Conservation (phyloP, 148 eudicot genomes). For the Bassia scoparia region DNA sequence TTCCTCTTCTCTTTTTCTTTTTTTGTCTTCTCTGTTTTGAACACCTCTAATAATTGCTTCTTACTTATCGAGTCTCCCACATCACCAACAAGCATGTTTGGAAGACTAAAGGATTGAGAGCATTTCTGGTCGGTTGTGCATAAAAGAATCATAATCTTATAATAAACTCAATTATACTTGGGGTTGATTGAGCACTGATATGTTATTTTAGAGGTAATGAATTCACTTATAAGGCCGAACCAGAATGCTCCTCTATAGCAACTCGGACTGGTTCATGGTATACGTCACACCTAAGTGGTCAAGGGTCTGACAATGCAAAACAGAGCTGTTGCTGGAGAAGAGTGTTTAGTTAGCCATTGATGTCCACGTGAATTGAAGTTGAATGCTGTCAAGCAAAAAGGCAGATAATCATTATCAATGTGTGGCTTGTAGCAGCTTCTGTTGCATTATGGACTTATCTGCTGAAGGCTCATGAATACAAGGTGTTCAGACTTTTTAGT, state of each 20-base stretch:
- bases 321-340: constrained; percentile 52
- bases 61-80: not conserved
- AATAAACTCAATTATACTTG: not conserved
- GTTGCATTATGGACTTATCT: constrained; percentile 88
- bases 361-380: constrained; percentile 68
- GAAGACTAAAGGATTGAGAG: not conserved
- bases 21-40: not conserved
- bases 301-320: constrained; percentile 65
- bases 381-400: constrained; percentile 35
- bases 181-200: not conserved
- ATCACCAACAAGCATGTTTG: not conserved
- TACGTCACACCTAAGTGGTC: too few species aligned
- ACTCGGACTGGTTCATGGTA: constrained; percentile 90
- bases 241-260: constrained; percentile 32
- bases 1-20: not conserved
- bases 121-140: not conserved
- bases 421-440: constrained; percentile 83
- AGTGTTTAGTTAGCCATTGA: constrained; percentile 68
- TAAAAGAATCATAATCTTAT: not conserved
- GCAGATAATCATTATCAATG: constrained; percentile 40
- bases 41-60: not conserved
- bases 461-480: constrained; percentile 97
- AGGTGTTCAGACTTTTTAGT: constrained; percentile 22
- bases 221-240: not conserved
- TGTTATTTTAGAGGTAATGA: not conserved